Percentiles rank a stretch among this genome's conserved stretches.
Conservation (phyloP, 148 eudicot species). For the Rhododendron molle region DNA sequence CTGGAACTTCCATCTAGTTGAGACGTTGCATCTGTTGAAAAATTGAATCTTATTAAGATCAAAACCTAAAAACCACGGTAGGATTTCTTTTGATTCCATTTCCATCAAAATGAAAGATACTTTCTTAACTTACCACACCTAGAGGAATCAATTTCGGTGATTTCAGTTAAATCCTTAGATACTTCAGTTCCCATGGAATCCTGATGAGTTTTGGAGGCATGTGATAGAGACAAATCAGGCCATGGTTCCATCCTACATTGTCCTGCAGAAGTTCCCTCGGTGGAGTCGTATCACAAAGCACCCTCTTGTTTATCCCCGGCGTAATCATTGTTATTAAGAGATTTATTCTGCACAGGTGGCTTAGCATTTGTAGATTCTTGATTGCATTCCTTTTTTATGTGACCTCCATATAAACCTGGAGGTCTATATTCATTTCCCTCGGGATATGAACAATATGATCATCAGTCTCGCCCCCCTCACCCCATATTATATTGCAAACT, state of each 20-base stretch:
- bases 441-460: no score
- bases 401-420: no score
- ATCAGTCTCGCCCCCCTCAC: no score
- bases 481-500: no score
- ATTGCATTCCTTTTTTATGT: no score
- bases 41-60: neutral
- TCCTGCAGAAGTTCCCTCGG: slow-evolving; percentile 22
- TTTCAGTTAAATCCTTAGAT: slow-evolving; percentile 21
- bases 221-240: slow-evolving; percentile 30
- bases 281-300: slow-evolving; percentile 11
- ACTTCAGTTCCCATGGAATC: slow-evolving; percentile 35
- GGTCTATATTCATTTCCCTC: no score
- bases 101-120: neutral
- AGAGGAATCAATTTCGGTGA: slow-evolving; percentile 8
- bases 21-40: slow-evolving; percentile 36
- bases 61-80: neutral
- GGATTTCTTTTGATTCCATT: neutral
- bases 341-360: no score
- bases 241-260: slow-evolving; percentile 27
- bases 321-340: no score
- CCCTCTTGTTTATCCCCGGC: slow-evolving; percentile 31
- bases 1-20: slow-evolving; percentile 30
- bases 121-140: slow-evolving; percentile 7
- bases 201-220: slow-evolving; percentile 32
- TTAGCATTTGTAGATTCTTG: no score